Evolutionary conservation across 441 rosid species (phyloP), one percentile per base, ranked within the genome.

Genomic region (Capsella rubella): DNA sequence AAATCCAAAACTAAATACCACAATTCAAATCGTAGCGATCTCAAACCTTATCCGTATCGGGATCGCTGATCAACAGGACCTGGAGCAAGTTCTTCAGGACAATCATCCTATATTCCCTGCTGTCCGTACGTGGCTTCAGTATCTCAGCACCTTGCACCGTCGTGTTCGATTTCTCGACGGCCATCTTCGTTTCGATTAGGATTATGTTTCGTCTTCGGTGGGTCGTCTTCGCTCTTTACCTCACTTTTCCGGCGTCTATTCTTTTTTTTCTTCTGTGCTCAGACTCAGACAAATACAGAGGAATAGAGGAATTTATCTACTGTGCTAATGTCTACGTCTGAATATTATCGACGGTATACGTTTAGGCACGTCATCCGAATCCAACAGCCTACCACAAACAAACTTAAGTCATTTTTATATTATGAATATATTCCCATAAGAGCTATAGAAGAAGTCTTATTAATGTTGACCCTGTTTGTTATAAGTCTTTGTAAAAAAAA

Each of bases 31-130:
- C 29, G 3, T 12, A 56, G 8, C 2, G 52, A 64, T 42, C 12
- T 58, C 49, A 67, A 92, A 69, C 99, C 94, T 92, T 95, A 67
- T 95, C 97, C 53, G 97, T 89, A 5, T 90, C 94, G 34, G 95
- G 89, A 74, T 94, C 99, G 84, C 90, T 84, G 72, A 93, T 73
- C 84, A 93, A 84, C 57, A 90, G 83, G 53, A 88, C 97, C 67
- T 88, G 81, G 54, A 94, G 94, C 13, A 85, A 82, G 81, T 93
- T 93, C 29, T 37, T 46, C 61, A 93, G 93, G 21, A 86, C 87
- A 82, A 91, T 77, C 77, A 88, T 84, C 58, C 86, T 71, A 81
- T 93, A 93, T 5, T 82, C 85, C 75, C 97, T 82, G 78, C 81
- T 85, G 72, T 93, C 98, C 51, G 85, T 85, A 50, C 94, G 83